phyloP scores from a whole-genome alignment of 2,329 filamentous ascomycete species.

The Venturia carpophila region DNA sequence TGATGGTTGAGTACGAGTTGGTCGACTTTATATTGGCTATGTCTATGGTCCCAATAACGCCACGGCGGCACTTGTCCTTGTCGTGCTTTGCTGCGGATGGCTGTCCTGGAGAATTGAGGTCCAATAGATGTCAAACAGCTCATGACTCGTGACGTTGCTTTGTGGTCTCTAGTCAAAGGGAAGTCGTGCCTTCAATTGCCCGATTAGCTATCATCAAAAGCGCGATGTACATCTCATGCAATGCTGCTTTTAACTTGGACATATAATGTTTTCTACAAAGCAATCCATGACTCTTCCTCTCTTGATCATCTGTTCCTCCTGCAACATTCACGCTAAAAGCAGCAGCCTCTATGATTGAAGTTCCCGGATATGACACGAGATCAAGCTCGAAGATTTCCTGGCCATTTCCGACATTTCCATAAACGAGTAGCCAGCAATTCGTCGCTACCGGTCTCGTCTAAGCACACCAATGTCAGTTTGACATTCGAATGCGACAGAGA shows the following conservation, averaged over 20 bases:
- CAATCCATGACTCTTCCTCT: background rate
- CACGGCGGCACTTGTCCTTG: background rate
- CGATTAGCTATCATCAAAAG: background rate
- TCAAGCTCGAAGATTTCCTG: too few relatives aligned
- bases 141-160: too few relatives aligned
- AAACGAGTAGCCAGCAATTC: too few relatives aligned
- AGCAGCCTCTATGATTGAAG: too few relatives aligned
- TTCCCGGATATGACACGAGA: too few relatives aligned
- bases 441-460: too few relatives aligned
- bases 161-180: background rate
- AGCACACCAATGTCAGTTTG: too few relatives aligned
- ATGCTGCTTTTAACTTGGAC: background rate
- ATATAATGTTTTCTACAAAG: background rate
- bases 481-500: too few relatives aligned
- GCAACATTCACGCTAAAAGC: too few relatives aligned
- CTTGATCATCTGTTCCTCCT: background rate
- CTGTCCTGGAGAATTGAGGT: background rate
- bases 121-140: too few relatives aligned
- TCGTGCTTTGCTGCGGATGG: background rate
- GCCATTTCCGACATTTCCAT: too few relatives aligned
- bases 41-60: background rate
- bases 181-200: background rate
- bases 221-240: background rate
- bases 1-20: background rate
- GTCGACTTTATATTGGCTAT: background rate